These are phyloP conservation scores for Pseudogymnoascus destructans DNA, from an alignment of 2,329 filamentous ascomycete genomes.

Conservation along the genomic window DNA sequence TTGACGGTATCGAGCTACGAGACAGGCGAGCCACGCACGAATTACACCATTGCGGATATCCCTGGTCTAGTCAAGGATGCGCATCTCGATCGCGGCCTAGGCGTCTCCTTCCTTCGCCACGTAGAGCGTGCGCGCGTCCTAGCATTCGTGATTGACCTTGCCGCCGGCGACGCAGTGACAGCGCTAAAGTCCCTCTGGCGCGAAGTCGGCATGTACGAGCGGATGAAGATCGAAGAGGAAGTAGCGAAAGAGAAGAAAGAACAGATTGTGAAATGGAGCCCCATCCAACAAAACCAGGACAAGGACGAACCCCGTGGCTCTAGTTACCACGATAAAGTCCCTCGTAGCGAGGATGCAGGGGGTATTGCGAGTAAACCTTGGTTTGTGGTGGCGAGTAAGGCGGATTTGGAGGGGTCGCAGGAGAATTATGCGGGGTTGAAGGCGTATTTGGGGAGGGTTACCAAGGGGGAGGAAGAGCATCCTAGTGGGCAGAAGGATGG, in stretches of 20 bases:
- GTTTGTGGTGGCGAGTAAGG: constrained; percentile 93
- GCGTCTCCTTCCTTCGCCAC: constrained; percentile 83
- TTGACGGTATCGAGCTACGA: constrained; percentile 30
- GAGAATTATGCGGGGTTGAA: constrained; percentile 61
- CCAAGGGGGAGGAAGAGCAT: constrained; percentile 49
- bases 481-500: constrained; percentile 51
- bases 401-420: constrained; percentile 66
- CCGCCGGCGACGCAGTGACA: constrained; percentile 61
- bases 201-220: constrained; percentile 77
- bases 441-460: constrained; percentile 56
- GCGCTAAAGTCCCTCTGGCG: constrained; percentile 76
- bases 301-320: not conserved
- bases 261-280: constrained; percentile 46
- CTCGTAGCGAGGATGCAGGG: constrained; percentile 19
- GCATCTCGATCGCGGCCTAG: constrained; percentile 81
- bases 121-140: constrained; percentile 88
- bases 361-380: constrained; percentile 82
- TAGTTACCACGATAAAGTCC: constrained; percentile 14
- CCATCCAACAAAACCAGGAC: constrained; percentile 32
- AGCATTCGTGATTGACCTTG: constrained; percentile 84
- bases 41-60: constrained; percentile 91
- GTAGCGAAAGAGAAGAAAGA: constrained; percentile 41
- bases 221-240: constrained; percentile 52
- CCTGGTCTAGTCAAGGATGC: constrained; percentile 87
- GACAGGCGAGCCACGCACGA: constrained; percentile 48